Conservation (phyloP, 805 yeast species). For the Candida manassasensis region DNA sequence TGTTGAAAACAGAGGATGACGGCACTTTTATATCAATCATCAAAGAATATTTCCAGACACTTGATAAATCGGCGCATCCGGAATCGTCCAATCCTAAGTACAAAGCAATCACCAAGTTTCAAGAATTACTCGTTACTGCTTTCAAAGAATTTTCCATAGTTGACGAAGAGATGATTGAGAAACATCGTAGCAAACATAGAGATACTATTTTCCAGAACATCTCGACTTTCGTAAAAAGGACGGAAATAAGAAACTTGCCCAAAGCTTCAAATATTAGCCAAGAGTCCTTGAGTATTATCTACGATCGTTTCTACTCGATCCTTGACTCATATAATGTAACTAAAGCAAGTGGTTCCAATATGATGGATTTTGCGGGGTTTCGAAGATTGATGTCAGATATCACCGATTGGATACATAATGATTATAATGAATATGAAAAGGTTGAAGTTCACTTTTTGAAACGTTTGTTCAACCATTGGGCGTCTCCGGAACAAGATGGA, state of each 20-base stretch:
- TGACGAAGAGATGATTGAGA: slow-evolving; percentile 67
- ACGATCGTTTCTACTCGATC: slow-evolving; percentile 79
- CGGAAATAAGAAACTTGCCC: slow-evolving; percentile 84
- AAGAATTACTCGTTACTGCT: slow-evolving; percentile 84
- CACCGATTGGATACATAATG: slow-evolving; percentile 62
- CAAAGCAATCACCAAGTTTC: slow-evolving; percentile 75
- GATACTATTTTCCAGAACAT: slow-evolving; percentile 79
- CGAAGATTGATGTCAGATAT: slow-evolving; percentile 70
- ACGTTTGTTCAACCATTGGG: slow-evolving; percentile 71
- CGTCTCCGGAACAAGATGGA: slow-evolving; percentile 46
- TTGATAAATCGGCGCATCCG: slow-evolving; percentile 79
- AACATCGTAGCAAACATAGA: slow-evolving; percentile 65
- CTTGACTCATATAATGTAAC: slow-evolving; percentile 60
- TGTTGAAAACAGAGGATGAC: slow-evolving; percentile 80
- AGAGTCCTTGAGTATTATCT: slow-evolving; percentile 62
- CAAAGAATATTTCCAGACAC: slow-evolving; percentile 71
- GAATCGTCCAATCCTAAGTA: slow-evolving; percentile 58
- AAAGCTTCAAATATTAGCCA: slow-evolving; percentile 57
- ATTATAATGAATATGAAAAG: slow-evolving; percentile 11
- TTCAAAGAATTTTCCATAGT: slow-evolving; percentile 84
- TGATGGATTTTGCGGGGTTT: slow-evolving; percentile 73
- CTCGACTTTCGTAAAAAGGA: slow-evolving; percentile 84
- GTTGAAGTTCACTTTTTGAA: slow-evolving; percentile 29
- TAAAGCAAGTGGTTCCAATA: slow-evolving; percentile 47
- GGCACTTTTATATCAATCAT: slow-evolving; percentile 85